These are phyloP conservation scores for Pisolithus thermaeus DNA, from an alignment of 1,284 basidiomycete genomes.

Conservation along the genomic window DNA sequence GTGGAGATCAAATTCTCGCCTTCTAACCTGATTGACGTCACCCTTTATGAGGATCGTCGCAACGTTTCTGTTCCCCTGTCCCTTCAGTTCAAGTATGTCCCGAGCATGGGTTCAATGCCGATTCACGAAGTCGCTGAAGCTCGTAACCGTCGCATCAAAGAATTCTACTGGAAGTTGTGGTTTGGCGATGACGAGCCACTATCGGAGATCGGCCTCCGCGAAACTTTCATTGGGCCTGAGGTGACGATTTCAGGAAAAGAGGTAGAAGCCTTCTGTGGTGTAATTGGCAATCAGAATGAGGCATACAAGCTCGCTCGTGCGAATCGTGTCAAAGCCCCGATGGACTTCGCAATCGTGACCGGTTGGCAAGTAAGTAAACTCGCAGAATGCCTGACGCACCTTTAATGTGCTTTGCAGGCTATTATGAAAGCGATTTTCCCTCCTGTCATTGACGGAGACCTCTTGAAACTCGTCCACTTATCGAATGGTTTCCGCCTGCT, in stretches of 20 bases:
- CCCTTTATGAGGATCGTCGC: constrained; percentile 80
- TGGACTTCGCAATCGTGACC: constrained; percentile 98
- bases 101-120: constrained; percentile 85
- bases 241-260: constrained; percentile 71
- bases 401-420: constrained; percentile 46
- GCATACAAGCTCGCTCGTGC: constrained; percentile 78
- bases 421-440: constrained; percentile 99
- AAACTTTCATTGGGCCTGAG: constrained; percentile 80
- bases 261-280: constrained; percentile 87
- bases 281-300: constrained; percentile 91
- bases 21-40: constrained; percentile 64
- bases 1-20: constrained; percentile 67
- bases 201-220: constrained; percentile 69
- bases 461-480: constrained; percentile 94
- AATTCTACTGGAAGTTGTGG: constrained; percentile 97
- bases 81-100: constrained; percentile 84
- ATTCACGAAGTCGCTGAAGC: constrained; percentile 87
- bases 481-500: constrained; percentile 94
- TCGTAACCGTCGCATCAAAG: constrained; percentile 91
- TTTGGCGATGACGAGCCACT: constrained; percentile 79
- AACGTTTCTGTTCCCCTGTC: constrained; percentile 75
- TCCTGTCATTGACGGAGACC: constrained; percentile 82
- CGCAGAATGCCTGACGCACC: not conserved
- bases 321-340: constrained; percentile 76
- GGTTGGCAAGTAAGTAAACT: constrained; percentile 81